phyloP scores from a whole-genome alignment of 2,329 filamentous ascomycete species.

The Fusarium longipes region DNA sequence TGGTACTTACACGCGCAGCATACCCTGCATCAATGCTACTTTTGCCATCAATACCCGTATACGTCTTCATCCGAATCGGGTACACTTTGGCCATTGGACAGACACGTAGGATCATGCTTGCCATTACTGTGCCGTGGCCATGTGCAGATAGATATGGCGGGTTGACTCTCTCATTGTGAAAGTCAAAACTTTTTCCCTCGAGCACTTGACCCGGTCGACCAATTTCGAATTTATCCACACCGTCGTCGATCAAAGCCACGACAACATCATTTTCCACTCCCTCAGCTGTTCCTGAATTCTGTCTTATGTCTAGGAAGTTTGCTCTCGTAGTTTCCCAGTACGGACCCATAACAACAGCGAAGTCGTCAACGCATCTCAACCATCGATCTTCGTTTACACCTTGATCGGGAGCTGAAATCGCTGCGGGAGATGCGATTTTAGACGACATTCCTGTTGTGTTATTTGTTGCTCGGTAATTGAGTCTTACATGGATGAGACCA shows the following conservation, averaged over 20 bases:
- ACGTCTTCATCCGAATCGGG: background rate
- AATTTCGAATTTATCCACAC: conserved; percentile 1
- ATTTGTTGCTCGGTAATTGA: background rate
- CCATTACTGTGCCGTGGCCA: background rate
- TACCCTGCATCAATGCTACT: background rate
- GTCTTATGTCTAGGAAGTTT: background rate
- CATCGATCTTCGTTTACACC: background rate
- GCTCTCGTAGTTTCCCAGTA: background rate
- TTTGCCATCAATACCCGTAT: background rate
- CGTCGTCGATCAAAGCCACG: background rate
- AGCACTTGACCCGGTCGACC: background rate
- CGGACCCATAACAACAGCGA: background rate
- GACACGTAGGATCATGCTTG: background rate
- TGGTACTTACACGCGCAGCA: background rate
- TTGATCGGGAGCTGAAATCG: background rate
- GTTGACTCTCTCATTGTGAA: background rate
- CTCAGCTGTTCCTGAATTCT: background rate
- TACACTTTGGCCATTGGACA: conserved; percentile 1
- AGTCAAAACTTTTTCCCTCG: conserved; percentile 1
- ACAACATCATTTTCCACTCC: background rate
- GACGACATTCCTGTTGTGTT: background rate
- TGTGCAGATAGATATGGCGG: background rate
- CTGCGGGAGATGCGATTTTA: background rate
- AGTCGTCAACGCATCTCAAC: background rate
- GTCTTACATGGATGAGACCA: background rate